These are phyloP conservation scores for Mallotus nudiflorus DNA, from an alignment of 345 rosid species.

Conservation along the genomic window DNA sequence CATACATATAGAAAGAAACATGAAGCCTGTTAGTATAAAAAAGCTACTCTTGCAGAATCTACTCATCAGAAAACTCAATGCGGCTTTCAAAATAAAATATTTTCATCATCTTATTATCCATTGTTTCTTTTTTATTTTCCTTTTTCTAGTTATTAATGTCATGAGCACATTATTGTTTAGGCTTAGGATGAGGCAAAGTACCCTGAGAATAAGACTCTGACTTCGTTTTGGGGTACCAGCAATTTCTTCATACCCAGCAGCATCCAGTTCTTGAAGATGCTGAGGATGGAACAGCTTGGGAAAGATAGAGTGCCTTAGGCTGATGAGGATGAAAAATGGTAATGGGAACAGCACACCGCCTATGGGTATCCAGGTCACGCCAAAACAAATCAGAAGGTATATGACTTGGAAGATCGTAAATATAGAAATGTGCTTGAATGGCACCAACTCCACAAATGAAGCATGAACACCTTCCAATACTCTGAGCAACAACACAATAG, in stretches of 20 bases:
- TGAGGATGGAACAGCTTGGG: conserved; percentile 59
- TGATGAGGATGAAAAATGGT: conserved; percentile 69
- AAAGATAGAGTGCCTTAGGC: conserved; percentile 59
- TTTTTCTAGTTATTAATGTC: not conserved
- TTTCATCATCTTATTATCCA: not conserved
- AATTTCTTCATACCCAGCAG: conserved; percentile 72
- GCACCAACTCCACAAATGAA: conserved; percentile 70
- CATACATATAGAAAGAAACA: no score
- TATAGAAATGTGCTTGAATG: conserved; percentile 52
- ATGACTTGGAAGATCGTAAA: conserved; percentile 70
- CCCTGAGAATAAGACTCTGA: conserved; percentile 50
- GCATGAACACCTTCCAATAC: conserved; percentile 72
- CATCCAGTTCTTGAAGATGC: conserved; percentile 73
- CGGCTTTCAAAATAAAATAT: not conserved
- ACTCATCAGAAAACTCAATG: not conserved
- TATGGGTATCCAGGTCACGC: conserved; percentile 81
- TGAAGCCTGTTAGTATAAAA: no score
- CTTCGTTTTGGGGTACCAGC: conserved; percentile 49
- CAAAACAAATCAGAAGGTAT: conserved; percentile 61
- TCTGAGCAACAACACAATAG: conserved; percentile 38
- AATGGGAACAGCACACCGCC: conserved; percentile 76
- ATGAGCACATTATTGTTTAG: not conserved
- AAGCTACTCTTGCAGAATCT: not conserved
- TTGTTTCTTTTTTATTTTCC: not conserved
- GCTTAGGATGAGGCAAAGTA: conserved; percentile 12